These are phyloP conservation scores for Claviceps cyperi DNA, from an alignment of 2,329 filamentous ascomycete genomes.

Conservation along the genomic window DNA sequence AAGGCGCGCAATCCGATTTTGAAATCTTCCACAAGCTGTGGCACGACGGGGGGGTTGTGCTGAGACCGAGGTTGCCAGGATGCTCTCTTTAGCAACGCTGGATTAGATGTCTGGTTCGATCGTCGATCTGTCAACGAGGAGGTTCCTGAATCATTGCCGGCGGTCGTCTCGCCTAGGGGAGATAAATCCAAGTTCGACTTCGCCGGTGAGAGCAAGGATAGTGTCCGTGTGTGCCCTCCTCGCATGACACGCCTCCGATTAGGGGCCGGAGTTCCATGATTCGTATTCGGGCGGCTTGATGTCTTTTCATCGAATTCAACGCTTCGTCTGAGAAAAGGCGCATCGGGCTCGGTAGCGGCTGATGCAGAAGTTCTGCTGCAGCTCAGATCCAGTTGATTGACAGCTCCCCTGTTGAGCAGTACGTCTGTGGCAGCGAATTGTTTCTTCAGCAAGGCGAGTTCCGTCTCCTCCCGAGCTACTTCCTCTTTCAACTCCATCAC, in stretches of 20 bases:
- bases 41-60: constrained; percentile 33
- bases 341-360: constrained; percentile 13
- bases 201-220: constrained; percentile 71
- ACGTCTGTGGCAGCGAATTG: constrained; percentile 71
- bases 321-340: constrained; percentile 24
- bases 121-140: constrained; percentile 17
- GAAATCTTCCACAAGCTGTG: constrained; percentile 80
- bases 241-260: constrained; percentile 50
- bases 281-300: constrained; percentile 45
- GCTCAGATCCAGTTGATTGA: constrained; percentile 2
- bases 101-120: constrained; percentile 21
- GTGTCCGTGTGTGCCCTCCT: constrained; percentile 46
- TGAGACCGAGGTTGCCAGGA: constrained; percentile 43
- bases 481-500: constrained; percentile 89
- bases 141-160: constrained; percentile 11
- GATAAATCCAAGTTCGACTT: constrained; percentile 30
- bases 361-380: constrained; percentile 2
- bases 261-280: constrained; percentile 28
- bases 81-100: constrained; percentile 37
- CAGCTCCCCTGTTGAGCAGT: constrained; percentile 52
- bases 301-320: constrained; percentile 61
- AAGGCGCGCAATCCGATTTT: constrained; percentile 86
- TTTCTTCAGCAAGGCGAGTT: constrained; percentile 63
- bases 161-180: constrained; percentile 24
- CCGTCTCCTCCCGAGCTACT: constrained; percentile 64